Evolutionary conservation across 2,329 filamentous ascomycete genomes (phyloP).

Genomic region (Botrytis paeoniae): DNA sequence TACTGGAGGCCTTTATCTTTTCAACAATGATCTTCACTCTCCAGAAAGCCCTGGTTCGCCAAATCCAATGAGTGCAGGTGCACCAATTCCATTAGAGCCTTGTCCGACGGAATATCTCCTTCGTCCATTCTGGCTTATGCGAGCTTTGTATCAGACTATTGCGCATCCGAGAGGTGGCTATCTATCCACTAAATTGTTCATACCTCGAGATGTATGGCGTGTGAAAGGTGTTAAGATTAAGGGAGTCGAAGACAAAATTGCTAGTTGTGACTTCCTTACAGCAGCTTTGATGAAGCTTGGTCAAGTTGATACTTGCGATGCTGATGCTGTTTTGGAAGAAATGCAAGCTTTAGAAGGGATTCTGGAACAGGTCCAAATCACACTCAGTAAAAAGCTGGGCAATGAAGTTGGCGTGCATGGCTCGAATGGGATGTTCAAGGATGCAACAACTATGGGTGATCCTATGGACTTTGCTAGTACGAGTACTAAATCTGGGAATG

Average conservation of each 20-base stretch:
- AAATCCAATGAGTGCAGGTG: slow-evolving; percentile 58
- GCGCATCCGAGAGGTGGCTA: slow-evolving; percentile 90
- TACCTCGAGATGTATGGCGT: slow-evolving; percentile 89
- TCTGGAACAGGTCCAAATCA: slow-evolving; percentile 78
- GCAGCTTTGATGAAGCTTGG: slow-evolving; percentile 81
- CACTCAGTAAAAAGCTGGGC: slow-evolving; percentile 80
- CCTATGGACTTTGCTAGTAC: slow-evolving; percentile 45
- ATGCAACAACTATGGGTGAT: slow-evolving; percentile 50
- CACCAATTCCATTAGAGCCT: slow-evolving; percentile 78
- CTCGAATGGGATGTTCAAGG: slow-evolving; percentile 70
- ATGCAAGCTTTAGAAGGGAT: slow-evolving; percentile 86
- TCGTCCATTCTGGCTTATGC: slow-evolving; percentile 98
- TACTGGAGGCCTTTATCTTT: slow-evolving; percentile 71
- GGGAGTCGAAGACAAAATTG: slow-evolving; percentile 87
- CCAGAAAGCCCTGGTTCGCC: slow-evolving; percentile 62
- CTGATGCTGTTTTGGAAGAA: slow-evolving; percentile 87
- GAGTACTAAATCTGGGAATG: slow-evolving; percentile 52
- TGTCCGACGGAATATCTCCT: slow-evolving; percentile 86
- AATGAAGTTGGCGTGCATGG: slow-evolving; percentile 85
- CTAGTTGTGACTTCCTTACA: slow-evolving; percentile 86
- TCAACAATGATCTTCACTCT: slow-evolving; percentile 79
- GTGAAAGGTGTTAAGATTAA: slow-evolving; percentile 93
- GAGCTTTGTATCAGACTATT: slow-evolving; percentile 87
- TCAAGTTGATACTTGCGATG: slow-evolving; percentile 82
- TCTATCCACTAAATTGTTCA: slow-evolving; percentile 84